Evolutionary conservation across 176 grass and related monocot genomes (phyloP).

Genomic region (Ananas comosus): DNA sequence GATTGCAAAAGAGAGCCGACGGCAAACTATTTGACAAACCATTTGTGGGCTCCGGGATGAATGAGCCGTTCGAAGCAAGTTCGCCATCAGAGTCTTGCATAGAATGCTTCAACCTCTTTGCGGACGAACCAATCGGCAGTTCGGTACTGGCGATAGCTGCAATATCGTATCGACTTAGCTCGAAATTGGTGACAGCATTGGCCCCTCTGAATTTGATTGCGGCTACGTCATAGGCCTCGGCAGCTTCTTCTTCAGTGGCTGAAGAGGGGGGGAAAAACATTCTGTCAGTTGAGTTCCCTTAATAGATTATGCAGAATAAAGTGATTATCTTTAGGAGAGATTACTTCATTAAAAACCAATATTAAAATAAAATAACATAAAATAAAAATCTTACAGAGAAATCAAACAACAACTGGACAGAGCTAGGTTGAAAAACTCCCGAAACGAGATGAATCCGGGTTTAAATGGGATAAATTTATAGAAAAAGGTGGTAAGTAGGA

Average conservation of each 20-base stretch:
- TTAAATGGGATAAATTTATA: no score
- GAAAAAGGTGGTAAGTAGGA: no score
- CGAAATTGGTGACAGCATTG: conserved; percentile 84
- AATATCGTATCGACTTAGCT: conserved; percentile 69
- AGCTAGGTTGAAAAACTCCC: no score
- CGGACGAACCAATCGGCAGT: conserved; percentile 45
- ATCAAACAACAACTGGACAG: no score
- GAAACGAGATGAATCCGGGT: no score
- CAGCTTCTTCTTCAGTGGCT: conserved; percentile 87
- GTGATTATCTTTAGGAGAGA: no score
- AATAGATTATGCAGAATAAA: no score
- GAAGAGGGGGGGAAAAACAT: not conserved
- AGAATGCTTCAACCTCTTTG: conserved; percentile 20
- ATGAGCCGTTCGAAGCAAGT: not conserved
- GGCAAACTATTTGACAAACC: not conserved
- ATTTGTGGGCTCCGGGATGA: conserved; percentile 17
- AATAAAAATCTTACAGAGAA: no score
- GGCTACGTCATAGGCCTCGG: conserved; percentile 87
- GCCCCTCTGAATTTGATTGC: conserved; percentile 84
- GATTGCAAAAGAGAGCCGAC: conserved; percentile 27
- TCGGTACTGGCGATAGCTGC: conserved; percentile 51
- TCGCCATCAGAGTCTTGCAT: not conserved
- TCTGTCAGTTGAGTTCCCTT: no score
- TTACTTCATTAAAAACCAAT: no score
- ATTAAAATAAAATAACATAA: no score